Percentiles rank a stretch among this genome's conserved stretches.
phyloP scores from a whole-genome alignment of 108 stramenopile species.

The Skeletonema grethae region DNA sequence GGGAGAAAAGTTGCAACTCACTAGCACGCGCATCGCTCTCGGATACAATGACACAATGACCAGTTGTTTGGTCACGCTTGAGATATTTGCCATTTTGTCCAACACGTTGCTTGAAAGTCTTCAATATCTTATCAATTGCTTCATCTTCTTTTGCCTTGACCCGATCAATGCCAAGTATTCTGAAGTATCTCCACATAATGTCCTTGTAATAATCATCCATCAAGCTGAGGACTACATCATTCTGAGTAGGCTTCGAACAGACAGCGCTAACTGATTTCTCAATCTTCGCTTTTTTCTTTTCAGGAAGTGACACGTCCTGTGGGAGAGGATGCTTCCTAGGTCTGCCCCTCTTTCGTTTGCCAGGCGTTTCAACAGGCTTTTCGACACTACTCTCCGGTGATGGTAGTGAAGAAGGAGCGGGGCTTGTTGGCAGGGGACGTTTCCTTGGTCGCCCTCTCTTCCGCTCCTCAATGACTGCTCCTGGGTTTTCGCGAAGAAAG shows the following conservation, averaged over 20 bases:
- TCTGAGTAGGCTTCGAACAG: not conserved
- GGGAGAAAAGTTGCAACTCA: not conserved
- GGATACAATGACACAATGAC: not conserved
- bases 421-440: not conserved
- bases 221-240: conserved; percentile 16
- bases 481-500: conserved; percentile 20
- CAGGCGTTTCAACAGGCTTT: not conserved
- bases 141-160: conserved; percentile 1
- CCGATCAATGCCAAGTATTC: conserved; percentile 1
- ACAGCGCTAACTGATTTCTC: not conserved
- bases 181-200: conserved; percentile 10
- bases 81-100: conserved; percentile 9
- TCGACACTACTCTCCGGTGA: not conserved
- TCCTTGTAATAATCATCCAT: conserved; percentile 14
- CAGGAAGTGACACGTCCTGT: not conserved
- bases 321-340: conserved; percentile 2
- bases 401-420: not conserved
- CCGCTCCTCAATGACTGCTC: conserved; percentile 7
- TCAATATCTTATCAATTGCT: conserved; percentile 3
- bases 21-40: conserved; percentile 7
- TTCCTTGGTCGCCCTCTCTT: conserved; percentile 22
- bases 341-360: conserved; percentile 3
- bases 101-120: not conserved
- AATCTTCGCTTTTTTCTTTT: not conserved
- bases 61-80: conserved; percentile 3